phyloP scores from a whole-genome alignment of 208 protist genomes.

The Herpetomonas samuelpessoai region DNA sequence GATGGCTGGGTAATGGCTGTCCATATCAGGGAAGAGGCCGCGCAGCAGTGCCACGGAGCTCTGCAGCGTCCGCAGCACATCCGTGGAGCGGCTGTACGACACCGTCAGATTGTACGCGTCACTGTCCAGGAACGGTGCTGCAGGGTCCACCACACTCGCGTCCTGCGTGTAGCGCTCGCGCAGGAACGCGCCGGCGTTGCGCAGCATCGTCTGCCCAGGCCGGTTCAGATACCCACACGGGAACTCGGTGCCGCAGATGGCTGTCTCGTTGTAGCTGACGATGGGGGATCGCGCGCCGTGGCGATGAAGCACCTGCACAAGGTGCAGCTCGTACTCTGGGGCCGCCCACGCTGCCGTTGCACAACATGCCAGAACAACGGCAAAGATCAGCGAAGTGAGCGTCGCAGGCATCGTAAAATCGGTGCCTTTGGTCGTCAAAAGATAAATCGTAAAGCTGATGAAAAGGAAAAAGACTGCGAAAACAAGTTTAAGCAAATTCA shows the following conservation, averaged over 20 bases:
- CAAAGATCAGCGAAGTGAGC: background rate
- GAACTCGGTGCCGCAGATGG: slow-evolving; percentile 26
- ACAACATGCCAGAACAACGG: background rate
- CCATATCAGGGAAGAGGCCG: slow-evolving; percentile 37
- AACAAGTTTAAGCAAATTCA: too few relatives aligned
- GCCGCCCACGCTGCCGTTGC: background rate
- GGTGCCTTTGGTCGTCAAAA: too few relatives aligned
- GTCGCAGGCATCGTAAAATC: too few relatives aligned
- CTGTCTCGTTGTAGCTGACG: slow-evolving; percentile 33
- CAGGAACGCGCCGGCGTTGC: slow-evolving; percentile 34
- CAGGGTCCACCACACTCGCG: slow-evolving; percentile 8
- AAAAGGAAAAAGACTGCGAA: too few relatives aligned
- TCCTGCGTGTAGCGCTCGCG: slow-evolving; percentile 28
- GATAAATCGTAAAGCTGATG: too few relatives aligned
- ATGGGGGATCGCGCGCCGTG: slow-evolving; percentile 37
- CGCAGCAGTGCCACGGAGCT: slow-evolving; percentile 41
- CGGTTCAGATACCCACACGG: slow-evolving; percentile 39
- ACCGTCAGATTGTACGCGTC: slow-evolving; percentile 34
- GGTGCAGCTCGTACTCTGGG: slow-evolving; percentile 11
- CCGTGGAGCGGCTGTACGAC: slow-evolving; percentile 53
- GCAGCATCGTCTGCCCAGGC: slow-evolving; percentile 30
- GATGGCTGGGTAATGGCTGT: slow-evolving; percentile 38
- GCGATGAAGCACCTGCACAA: slow-evolving; percentile 41
- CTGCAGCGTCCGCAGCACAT: slow-evolving; percentile 54
- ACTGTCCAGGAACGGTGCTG: slow-evolving; percentile 19